Evolutionary conservation across 805 yeast genomes (phyloP), one percentile per base, ranked within the genome.

Genomic region (Vanderwaltozyma tropicalis): DNA sequence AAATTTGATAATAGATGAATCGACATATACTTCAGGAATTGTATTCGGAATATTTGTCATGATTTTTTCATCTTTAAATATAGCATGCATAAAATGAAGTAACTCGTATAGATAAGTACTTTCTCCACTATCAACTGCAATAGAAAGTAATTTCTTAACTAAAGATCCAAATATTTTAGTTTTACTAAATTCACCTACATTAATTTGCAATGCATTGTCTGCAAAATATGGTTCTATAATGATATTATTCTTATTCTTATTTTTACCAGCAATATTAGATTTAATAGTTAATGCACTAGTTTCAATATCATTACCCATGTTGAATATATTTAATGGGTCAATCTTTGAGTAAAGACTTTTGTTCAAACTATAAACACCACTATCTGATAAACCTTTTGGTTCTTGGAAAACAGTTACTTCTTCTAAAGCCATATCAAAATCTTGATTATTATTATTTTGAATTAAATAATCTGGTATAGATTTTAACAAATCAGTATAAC

Each of bases 21-120:
- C 16, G 2, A 29, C n/a, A 41, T 72, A 74, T 49, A 78, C 63
- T 25, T 77, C 64, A 4, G 85, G 82, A 32, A 74, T 71, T 18
- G 63, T 60, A n/a, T 72, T 55, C 42, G 71, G 76, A 2, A 60
- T 48, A n/a, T 67, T 68, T 24, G 68, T 52, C 40, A 1, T 76
- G 79, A 44, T 65, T 55, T 3, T 62, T 44, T 9, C 40, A 38
- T 41, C 80, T 21, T 62, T 49, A 15, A 81, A 50, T 7, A 78
- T 63, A 5, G 83, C 88, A 60, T 82, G 86, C 2, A 80, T 45
- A 35, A 83, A 63, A 53, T 82, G 92, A 28, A 83, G 63, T n/a
- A 78, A 49, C 31, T 74, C 76, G 14, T 76, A 72, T 26, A 80
- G 56, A 47, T 65, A 78, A 0, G 72, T 62, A 38, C 78, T 80